Conservation (phyloP, 2,329 filamentous ascomycete genomes). For the Teratosphaeria zuluensis region DNA sequence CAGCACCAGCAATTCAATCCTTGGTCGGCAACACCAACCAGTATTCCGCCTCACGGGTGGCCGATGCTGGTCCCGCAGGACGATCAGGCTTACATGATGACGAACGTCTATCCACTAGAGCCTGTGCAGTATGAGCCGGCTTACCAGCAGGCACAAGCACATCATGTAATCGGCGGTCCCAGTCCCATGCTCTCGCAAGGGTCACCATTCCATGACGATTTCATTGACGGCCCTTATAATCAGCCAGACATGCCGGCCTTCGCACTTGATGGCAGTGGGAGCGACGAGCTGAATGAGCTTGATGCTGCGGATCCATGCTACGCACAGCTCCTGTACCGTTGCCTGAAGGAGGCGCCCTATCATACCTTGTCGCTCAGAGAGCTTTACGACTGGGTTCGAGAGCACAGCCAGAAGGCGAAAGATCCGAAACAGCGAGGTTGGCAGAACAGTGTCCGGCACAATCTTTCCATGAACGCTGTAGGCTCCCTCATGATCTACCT, state of each 20-base stretch:
- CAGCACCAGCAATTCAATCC: background rate
- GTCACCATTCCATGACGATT: conserved; percentile 2
- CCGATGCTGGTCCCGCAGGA: background rate
- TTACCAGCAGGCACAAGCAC: background rate
- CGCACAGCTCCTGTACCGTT: conserved; percentile 68
- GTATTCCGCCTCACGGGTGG: background rate
- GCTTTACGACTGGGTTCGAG: conserved; percentile 82
- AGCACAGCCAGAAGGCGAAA: conserved; percentile 67
- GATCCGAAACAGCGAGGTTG: conserved; percentile 55
- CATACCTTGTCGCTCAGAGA: conserved; percentile 71
- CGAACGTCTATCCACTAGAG: background rate
- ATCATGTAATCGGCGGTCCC: background rate
- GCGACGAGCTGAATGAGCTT: conserved; percentile 7
- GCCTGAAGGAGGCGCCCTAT: conserved; percentile 57
- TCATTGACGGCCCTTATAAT: conserved; percentile 2
- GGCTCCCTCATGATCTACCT: conserved; percentile 25
- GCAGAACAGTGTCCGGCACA: conserved; percentile 94
- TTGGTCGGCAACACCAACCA: background rate
- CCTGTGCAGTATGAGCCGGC: background rate
- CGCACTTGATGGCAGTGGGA: conserved; percentile 1
- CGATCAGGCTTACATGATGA: background rate
- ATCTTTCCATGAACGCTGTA: conserved; percentile 91
- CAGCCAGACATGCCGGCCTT: background rate
- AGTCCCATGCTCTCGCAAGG: conserved; percentile 6
- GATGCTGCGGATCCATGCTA: conserved; percentile 42